Conservation (phyloP, 257 asterid genomes). For the Solanum piurae region DNA sequence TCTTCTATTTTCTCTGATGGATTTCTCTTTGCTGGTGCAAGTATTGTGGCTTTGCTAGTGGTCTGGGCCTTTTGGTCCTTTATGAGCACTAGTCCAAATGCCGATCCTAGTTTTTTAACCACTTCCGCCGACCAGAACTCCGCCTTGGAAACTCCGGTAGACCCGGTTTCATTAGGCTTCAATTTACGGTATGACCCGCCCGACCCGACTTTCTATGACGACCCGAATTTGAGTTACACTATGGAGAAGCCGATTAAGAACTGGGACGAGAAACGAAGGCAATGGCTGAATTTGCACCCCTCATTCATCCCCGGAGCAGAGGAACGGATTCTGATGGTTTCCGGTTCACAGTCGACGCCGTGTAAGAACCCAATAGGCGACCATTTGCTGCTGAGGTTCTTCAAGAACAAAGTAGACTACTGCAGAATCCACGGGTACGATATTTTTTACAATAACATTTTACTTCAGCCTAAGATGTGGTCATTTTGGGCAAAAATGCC, state of each 20-base stretch:
- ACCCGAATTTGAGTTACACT: slow-evolving; percentile 49
- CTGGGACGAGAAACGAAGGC: slow-evolving; percentile 69
- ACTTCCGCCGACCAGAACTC: slow-evolving; percentile 4
- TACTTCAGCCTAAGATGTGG: slow-evolving; percentile 72
- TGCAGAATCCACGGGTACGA: slow-evolving; percentile 84
- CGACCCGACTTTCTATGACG: slow-evolving; percentile 64
- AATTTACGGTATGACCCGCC: slow-evolving; percentile 39
- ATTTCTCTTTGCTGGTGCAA: slow-evolving; percentile 36
- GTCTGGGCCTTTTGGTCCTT: slow-evolving; percentile 58
- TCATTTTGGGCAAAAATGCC: slow-evolving; percentile 96
- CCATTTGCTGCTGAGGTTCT: slow-evolving; percentile 53
- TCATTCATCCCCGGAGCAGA: slow-evolving; percentile 39
- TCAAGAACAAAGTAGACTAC: slow-evolving; percentile 93
- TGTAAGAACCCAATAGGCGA: slow-evolving; percentile 88
- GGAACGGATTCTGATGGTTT: slow-evolving; percentile 58
- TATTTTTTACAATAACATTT: slow-evolving; percentile 69
- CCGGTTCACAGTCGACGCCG: slow-evolving; percentile 80
- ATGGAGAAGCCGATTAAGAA: slow-evolving; percentile 45
- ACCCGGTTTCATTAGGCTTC: slow-evolving; percentile 1
- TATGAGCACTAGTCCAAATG: slow-evolving; percentile 13
- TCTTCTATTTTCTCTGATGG: slow-evolving; percentile 28
- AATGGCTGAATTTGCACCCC: slow-evolving; percentile 75
- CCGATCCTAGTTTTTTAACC: slow-evolving; percentile 12
- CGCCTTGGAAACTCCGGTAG: background rate
- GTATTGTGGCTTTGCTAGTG: slow-evolving; percentile 29